Base-by-base conservation (phyloP, 495 filamentous ascomycete species). In the Penicillium ucsense region DNA sequence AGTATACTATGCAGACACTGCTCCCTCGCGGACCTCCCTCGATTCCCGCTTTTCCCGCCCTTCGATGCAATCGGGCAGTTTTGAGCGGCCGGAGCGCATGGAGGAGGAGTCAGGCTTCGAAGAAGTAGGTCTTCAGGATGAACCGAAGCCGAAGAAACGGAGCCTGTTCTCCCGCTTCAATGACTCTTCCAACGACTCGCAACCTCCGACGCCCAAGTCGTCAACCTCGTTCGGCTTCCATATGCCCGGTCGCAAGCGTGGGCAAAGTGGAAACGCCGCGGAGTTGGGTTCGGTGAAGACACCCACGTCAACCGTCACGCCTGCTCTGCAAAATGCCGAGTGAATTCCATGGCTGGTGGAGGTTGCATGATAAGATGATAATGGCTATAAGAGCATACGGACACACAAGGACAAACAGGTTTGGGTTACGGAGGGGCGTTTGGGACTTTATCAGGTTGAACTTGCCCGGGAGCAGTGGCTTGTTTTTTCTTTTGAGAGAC, bases 81-180 rank as follows among this genome's bases (percentile, higher is more conserved):
- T 74, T 56, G 74, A 74, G 40, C 64, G 65, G 53, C 72, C 78
- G 32, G 70, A 76, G 31, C 67, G 79, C 8, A 83, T 80, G 46
- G 77, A 80, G 31, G 89, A 92, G 49, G 86, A 89, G 20, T 20
- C 20, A 53, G 63, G 67, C 30, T 95, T 97, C 59, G 92, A 97
- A 61, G 94, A 98, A 5, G 87, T 98, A 4, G 88, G 87, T 0
- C 70, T 98, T 11, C 80, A 84, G 40, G 91, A 92, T 49, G 86
- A 88, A 35, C 72, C 75, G 38, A 74, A 82, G 54, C 72, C 64
- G 28, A 95, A 90, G 73, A 92, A 85, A 66, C 82, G 80, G 49
- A 74, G 88, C 31, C 79, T 97, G 51, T 95, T 97, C 53, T 73
- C 86, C 27, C 86, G 89, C 43, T 92, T 98, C 59, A 83, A 84